A percentile compares a stretch with the other conserved stretches of the same genome.
These are phyloP conservation scores for Coemansia sp. DNA, from an alignment of 192 early-diverging fungal species.

Conservation along the genomic window DNA sequence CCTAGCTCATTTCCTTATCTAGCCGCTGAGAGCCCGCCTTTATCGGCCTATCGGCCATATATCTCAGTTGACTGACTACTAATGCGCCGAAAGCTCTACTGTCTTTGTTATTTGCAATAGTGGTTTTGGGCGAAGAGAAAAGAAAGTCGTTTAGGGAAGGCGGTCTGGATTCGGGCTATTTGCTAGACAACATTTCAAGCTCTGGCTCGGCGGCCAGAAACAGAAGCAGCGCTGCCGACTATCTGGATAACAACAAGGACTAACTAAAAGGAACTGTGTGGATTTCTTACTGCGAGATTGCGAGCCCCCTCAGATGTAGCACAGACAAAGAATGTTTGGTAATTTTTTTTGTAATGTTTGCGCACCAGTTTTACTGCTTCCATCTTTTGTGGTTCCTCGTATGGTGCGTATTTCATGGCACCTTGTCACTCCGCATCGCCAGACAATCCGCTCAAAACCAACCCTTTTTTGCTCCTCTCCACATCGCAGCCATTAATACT, in stretches of 20 bases:
- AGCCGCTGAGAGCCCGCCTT: background rate
- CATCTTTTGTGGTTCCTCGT: background rate
- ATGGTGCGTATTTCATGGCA: background rate
- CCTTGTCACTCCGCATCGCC: background rate
- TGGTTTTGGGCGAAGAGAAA: constrained; percentile 46
- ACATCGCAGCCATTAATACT: background rate
- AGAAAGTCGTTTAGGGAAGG: constrained; percentile 33
- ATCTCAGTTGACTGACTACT: background rate
- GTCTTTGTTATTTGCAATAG: constrained; percentile 6
- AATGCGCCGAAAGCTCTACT: background rate
- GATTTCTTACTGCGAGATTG: background rate
- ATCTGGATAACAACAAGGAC: background rate
- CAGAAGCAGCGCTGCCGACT: background rate
- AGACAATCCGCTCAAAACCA: background rate
- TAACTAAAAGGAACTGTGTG: too few relatives aligned
- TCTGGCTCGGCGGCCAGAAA: constrained; percentile 3
- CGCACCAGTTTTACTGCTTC: background rate
- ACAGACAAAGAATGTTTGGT: background rate
- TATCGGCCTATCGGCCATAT: background rate
- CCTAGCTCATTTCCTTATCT: background rate
- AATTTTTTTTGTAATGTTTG: background rate
- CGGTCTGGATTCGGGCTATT: constrained; percentile 32
- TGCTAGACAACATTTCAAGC: constrained; percentile 43
- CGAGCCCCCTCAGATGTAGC: background rate
- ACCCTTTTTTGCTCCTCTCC: background rate